These are phyloP conservation scores for Rutstroemia sp. DNA, from an alignment of 2,329 filamentous ascomycete species.

Conservation along the genomic window DNA sequence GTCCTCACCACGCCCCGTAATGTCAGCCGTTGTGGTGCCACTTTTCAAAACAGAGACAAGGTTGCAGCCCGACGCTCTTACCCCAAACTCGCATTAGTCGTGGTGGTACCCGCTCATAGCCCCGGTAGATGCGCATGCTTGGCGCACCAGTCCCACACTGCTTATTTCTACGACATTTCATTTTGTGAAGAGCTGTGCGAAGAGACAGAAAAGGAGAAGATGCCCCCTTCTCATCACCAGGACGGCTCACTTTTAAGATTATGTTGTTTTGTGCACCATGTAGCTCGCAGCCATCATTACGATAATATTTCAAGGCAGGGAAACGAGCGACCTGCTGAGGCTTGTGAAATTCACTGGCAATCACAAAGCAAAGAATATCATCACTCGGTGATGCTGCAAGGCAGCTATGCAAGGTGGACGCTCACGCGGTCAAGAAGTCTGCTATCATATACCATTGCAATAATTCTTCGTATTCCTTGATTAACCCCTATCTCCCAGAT, in stretches of 20 bases:
- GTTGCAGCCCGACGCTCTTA: background rate
- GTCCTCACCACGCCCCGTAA: background rate
- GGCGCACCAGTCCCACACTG: background rate
- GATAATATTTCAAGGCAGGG: too few relatives aligned
- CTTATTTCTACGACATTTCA: conserved; percentile 9
- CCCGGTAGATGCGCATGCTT: background rate
- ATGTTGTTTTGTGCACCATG: too few relatives aligned
- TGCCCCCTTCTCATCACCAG: background rate
- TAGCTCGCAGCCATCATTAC: background rate
- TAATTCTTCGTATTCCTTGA: too few relatives aligned
- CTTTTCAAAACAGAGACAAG: background rate
- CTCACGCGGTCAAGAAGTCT: too few relatives aligned
- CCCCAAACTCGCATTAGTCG: conserved; percentile 1
- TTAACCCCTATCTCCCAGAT: too few relatives aligned
- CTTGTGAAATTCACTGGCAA: too few relatives aligned
- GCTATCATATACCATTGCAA: too few relatives aligned
- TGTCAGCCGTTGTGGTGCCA: background rate
- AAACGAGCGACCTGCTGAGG: too few relatives aligned
- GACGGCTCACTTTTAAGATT: too few relatives aligned
- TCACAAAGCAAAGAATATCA: too few relatives aligned
- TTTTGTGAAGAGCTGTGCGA: background rate
- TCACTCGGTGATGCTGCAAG: too few relatives aligned
- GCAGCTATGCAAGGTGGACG: too few relatives aligned
- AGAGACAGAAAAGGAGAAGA: background rate
- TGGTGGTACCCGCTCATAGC: background rate